Evolutionary conservation across 2,329 filamentous ascomycete genomes (phyloP).

Genomic region (Fusarium oxysporum): DNA sequence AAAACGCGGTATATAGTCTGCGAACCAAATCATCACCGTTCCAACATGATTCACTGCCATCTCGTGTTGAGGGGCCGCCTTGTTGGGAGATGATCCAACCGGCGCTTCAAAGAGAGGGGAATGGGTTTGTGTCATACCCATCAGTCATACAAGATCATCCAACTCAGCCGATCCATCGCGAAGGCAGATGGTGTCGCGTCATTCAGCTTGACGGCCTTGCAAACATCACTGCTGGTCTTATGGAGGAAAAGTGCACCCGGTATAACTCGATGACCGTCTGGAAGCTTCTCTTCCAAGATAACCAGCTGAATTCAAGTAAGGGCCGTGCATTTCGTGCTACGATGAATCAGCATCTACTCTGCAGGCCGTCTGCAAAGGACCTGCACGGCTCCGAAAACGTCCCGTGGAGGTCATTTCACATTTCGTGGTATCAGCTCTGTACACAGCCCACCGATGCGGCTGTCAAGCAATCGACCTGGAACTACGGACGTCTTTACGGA

Average conservation of each 20-base stretch:
- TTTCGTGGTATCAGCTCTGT: slow-evolving; percentile 6
- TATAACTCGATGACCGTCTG: not conserved
- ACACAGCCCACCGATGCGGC: not conserved
- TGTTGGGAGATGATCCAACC: not conserved
- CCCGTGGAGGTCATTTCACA: not conserved
- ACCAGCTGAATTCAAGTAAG: not conserved
- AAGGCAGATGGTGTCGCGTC: not conserved
- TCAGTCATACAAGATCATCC: not conserved
- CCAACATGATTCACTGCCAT: not conserved
- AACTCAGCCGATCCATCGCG: not conserved
- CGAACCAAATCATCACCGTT: accelerated
- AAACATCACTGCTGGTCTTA: not conserved
- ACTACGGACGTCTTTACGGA: not conserved
- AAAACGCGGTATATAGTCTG: not conserved
- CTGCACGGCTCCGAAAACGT: not conserved
- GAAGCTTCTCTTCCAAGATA: not conserved
- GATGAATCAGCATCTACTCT: not conserved
- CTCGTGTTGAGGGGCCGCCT: not conserved
- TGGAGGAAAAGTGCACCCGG: not conserved
- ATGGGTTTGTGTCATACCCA: not conserved
- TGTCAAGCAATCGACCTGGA: not conserved
- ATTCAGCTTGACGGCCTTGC: slow-evolving; percentile 1
- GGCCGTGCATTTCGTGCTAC: not conserved
- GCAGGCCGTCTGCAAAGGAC: not conserved
- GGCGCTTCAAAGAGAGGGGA: not conserved